Percentiles rank a stretch among this genome's conserved stretches.
phyloP scores from a whole-genome alignment of 2,329 filamentous ascomycete genomes.

The Orbilia blumenaviensis region DNA sequence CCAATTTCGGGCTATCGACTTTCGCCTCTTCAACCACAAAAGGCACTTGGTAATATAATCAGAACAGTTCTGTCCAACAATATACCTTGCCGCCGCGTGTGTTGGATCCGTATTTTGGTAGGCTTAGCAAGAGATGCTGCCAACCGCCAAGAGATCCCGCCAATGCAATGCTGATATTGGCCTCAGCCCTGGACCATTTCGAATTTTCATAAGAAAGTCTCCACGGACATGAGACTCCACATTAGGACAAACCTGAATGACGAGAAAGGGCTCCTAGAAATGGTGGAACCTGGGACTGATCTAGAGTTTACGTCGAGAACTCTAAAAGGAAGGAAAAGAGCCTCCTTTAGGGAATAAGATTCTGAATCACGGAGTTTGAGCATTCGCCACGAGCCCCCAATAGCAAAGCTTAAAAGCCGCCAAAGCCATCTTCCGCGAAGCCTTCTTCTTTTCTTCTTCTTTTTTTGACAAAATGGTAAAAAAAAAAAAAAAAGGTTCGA shows the following conservation, averaged over 20 bases:
- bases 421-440: too few species aligned
- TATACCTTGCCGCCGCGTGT: slow-evolving; percentile 4
- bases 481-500: too few species aligned
- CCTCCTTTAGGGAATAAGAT: not conserved
- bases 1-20: not conserved
- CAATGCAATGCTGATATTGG: not conserved
- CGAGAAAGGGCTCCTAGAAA: not conserved
- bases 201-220: not conserved
- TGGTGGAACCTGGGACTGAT: too few species aligned
- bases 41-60: not conserved
- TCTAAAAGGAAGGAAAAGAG: not conserved
- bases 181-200: not conserved
- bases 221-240: not conserved
- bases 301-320: not conserved
- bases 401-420: too few species aligned
- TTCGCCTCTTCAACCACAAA: not conserved
- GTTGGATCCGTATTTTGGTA: slow-evolving; percentile 3
- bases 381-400: too few species aligned
- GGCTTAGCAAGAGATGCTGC: not conserved
- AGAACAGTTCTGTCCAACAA: not conserved
- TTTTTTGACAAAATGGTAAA: too few species aligned
- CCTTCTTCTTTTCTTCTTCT: too few species aligned
- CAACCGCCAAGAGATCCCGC: not conserved
- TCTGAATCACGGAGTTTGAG: too few species aligned
- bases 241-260: not conserved